phyloP scores from a whole-genome alignment of 2,329 filamentous ascomycete species.

The Uncinocarpus reesii region DNA sequence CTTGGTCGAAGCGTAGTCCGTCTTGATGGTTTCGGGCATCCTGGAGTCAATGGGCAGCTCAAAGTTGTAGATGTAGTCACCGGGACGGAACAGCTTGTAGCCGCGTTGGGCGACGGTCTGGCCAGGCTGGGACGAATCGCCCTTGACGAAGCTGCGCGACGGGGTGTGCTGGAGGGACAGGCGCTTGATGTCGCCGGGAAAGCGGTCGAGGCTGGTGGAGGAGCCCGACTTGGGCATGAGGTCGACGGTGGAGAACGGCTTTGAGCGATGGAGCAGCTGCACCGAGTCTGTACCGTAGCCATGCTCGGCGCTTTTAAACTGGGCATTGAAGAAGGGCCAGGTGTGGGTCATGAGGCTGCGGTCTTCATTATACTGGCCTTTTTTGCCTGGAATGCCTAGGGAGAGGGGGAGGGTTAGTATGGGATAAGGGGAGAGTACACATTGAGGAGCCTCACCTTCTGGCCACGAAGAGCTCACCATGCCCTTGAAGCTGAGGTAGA shows the following conservation, averaged over 20 bases:
- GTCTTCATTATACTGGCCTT: constrained; percentile 72
- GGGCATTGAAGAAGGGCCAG: constrained; percentile 78
- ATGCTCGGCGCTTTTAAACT: constrained; percentile 49
- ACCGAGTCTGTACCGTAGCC: constrained; percentile 55
- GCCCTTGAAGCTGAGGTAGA: constrained; percentile 77
- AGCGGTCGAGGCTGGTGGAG: constrained; percentile 37
- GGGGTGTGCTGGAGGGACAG: constrained; percentile 72
- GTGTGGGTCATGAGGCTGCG: constrained; percentile 80
- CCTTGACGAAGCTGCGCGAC: constrained; percentile 75
- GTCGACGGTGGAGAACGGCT: constrained; percentile 26
- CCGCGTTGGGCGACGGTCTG: constrained; percentile 61
- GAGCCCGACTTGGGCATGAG: constrained; percentile 36
- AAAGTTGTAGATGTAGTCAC: constrained; percentile 64
- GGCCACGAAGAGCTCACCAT: constrained; percentile 90
- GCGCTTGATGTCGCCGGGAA: constrained; percentile 47
- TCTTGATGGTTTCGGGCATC: constrained; percentile 71
- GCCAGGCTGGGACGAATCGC: constrained; percentile 50
- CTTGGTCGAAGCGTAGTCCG: constrained; percentile 75
- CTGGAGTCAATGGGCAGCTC: constrained; percentile 73
- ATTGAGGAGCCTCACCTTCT: constrained; percentile 48
- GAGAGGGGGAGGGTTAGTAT: neutral
- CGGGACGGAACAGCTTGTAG: constrained; percentile 74
- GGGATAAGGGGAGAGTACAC: constrained; percentile 4
- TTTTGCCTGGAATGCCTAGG: constrained; percentile 70
- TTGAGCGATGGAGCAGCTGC: constrained; percentile 41